Percentiles rank a stretch among this genome's conserved stretches.
phyloP scores from a whole-genome alignment of 768 basidiomycete species.

The Amanita subjunquillea region DNA sequence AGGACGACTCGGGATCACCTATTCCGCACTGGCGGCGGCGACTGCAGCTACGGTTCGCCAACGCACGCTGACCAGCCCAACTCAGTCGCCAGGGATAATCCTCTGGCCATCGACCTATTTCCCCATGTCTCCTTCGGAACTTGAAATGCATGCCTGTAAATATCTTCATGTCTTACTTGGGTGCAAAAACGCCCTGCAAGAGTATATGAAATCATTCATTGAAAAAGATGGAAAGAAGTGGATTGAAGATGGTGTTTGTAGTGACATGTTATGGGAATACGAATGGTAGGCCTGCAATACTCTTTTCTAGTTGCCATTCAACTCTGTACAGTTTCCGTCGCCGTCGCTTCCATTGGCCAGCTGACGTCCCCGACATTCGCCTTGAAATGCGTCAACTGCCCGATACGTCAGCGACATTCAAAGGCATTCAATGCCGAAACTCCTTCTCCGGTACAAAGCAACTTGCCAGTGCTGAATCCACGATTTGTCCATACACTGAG shows the following conservation, averaged over 20 bases:
- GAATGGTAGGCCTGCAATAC: slow-evolving; percentile 34
- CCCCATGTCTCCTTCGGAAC: slow-evolving; percentile 42
- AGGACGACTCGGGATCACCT: slow-evolving; percentile 28
- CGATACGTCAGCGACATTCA: slow-evolving; percentile 8
- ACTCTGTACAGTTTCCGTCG: slow-evolving; percentile 45
- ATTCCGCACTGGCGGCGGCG: slow-evolving; percentile 18
- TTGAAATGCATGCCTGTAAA: slow-evolving; percentile 72
- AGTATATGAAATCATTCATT: slow-evolving; percentile 29
- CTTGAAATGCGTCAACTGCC: slow-evolving; percentile 11
- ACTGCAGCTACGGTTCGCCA: slow-evolving; percentile 6
- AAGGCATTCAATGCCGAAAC: slow-evolving; percentile 3
- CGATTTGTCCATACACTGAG: slow-evolving; percentile 11
- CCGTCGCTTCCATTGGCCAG: slow-evolving; percentile 60
- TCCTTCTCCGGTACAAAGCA: not conserved
- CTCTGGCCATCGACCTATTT: slow-evolving; percentile 52
- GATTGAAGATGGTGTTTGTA: slow-evolving; percentile 25
- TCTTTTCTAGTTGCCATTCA: not conserved
- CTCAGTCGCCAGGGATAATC: slow-evolving; percentile 56
- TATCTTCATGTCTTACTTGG: slow-evolving; percentile 55
- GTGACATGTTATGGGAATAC: slow-evolving; percentile 42
- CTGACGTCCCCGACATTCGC: slow-evolving; percentile 27
- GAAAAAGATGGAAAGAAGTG: slow-evolving; percentile 27
- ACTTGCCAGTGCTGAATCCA: not conserved
- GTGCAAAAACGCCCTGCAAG: slow-evolving; percentile 46
- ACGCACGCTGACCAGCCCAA: slow-evolving; percentile 8